Evolutionary conservation across 176 grass and related monocot genomes (phyloP), one percentile per base, ranked within the genome.

Genomic region (Ensete ventricosum): DNA sequence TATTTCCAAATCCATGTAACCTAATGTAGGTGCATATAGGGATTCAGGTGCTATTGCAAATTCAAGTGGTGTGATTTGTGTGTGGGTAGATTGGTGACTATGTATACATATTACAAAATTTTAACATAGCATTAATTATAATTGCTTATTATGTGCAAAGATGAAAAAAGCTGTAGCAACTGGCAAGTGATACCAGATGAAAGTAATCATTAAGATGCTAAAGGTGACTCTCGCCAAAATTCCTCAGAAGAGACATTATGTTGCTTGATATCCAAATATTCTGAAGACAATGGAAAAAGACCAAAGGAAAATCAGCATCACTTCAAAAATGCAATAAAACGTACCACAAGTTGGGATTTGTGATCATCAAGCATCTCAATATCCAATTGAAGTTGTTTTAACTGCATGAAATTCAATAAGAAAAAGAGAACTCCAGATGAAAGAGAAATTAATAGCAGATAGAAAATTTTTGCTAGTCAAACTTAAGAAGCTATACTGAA

Each of bases 281-380:
- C 34, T 43, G 34, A 55, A 54, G 55, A 14, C 10, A 55, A 9
- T 26, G 51, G 12, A 69, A 57, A 68, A 57, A 54, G 24, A 1
- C 29, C 29, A 54, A 62, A 9, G 55, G 79, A 9, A 27, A 14
- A 60, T 19, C 7, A 62, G 64, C n/a, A 17, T 55, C 24, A 53
- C 22, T 53, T 21, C 53, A 24, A 54, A 2, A 71, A 73, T 64
- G 53, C 79, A 52, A 62, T 23, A 84, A 64, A 82, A 76, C 69
- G 57, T 13, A 93, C 92, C 92, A 88, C 83, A 53, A 87, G 71
- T 78, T 84, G 81, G 50, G 85, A 88, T 84, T 91, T 96, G 75
- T 87, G 83, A 82, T 91, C 92, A 51, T 62, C 66, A 14, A 96
- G 83, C 75, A 72, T 75, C 71, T 91, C 84, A 81, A 96, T 80